A percentile compares a stretch with the other conserved stretches of the same genome.
Conservation (phyloP, 257 asterid genomes). For the Plectranthus barbatus region DNA sequence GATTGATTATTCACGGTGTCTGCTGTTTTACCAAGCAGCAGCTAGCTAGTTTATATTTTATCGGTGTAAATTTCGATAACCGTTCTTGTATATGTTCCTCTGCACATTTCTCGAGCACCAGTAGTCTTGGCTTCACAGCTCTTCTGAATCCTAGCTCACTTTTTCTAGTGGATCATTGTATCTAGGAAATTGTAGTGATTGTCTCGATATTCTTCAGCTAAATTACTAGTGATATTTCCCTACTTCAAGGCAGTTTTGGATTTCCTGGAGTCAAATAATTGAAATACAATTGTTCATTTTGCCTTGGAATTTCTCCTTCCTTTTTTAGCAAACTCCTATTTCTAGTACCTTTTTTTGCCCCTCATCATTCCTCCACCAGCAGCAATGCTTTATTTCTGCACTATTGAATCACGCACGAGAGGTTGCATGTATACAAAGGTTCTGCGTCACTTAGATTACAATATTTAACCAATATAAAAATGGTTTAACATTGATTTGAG, state of each 20-base stretch:
- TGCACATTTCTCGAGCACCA: not conserved
- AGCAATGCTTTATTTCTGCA: too few relatives aligned
- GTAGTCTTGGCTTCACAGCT: not conserved
- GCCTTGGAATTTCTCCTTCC: not conserved
- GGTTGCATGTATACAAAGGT: too few relatives aligned
- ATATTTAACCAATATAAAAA: too few relatives aligned
- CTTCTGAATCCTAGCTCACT: not conserved
- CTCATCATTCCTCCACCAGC: not conserved
- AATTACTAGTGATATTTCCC: not conserved
- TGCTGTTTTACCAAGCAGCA: not conserved
- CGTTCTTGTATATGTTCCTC: not conserved
- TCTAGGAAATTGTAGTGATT: conserved; percentile 2
- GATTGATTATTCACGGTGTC: not conserved
- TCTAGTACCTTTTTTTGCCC: not conserved
- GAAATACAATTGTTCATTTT: not conserved
- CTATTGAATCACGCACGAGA: too few relatives aligned
- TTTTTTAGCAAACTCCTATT: not conserved
- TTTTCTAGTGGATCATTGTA: not conserved
- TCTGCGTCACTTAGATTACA: too few relatives aligned
- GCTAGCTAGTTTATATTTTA: not conserved
- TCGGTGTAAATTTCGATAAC: not conserved
- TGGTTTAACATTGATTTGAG: too few relatives aligned
- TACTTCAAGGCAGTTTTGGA: not conserved
- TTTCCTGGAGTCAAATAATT: not conserved
- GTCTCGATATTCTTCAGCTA: not conserved